Base-by-base conservation (phyloP, 345 rosid genomes). In the Eutrema heterophyllum region DNA sequence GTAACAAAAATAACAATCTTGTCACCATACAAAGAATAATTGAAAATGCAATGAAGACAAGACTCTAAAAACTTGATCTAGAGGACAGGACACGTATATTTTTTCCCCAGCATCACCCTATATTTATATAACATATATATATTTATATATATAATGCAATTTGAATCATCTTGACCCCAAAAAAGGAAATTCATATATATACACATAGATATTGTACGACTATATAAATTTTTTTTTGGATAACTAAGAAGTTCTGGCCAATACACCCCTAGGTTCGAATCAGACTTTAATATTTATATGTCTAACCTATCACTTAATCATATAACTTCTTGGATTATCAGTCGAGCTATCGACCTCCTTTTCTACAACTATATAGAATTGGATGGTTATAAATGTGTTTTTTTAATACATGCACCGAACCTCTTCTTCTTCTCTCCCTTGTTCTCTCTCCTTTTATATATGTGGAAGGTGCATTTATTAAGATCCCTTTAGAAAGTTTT, bases 321-420 rank as follows among this genome's bases (percentile, higher is more conserved):
- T 21, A 21, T 21, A 1, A 21, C 0, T 21, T 21, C 1, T 21
- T 21, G 24, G 24, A 21, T 21, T 1, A 21, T 21, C 24, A 21
- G 24, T 21, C 24, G 24, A 21, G 24, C 1, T 18, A 18, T 18
- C 24, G 24, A 21, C 24, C 1, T 21, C n/a, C n/a, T n/a, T n/a
- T n/a, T n/a, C 1, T 21, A 21, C n/a, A 33, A 24, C 18, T 49
- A 66, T 50, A 21, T 35, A 7, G 18, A 62, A 72, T 18, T 18
- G 45, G 6, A 46, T 11, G 39, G 18, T 26, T 70, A 36, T 32
- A 18, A 29, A 5, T 46, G 1, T 29, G 41, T 33, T 0, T 40
- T 13, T 50, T 41, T 54, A 26, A 48, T 49, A 49, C 53, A 66
- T 49, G 54, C 61, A 74, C 61, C 40, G 10, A 74, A 60, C 62